Conservation (phyloP, 768 basidiomycete species). For the Termitomyces eurrhizus region DNA sequence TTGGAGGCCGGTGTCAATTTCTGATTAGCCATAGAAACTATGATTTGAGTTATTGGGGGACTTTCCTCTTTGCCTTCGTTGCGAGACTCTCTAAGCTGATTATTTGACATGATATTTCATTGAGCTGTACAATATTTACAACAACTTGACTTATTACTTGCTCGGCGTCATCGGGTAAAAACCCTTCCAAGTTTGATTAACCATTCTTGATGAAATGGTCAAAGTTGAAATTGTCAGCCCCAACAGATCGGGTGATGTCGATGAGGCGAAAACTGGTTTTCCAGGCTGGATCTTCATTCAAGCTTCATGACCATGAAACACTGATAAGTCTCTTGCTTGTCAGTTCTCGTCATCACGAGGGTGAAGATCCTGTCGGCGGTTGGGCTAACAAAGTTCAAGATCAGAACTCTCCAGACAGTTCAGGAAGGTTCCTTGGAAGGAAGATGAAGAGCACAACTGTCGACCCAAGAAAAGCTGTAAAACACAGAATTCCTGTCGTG, state of each 20-base stretch:
- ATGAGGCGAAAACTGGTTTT: slow-evolving; percentile 58
- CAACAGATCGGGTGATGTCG: slow-evolving; percentile 56
- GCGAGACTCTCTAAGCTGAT: no score
- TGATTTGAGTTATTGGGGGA: no score
- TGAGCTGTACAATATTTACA: no score
- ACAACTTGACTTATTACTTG: no score
- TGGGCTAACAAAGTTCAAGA: slow-evolving; percentile 92
- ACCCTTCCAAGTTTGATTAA: slow-evolving; percentile 71
- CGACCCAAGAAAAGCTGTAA: slow-evolving; percentile 61
- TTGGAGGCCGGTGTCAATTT: no score
- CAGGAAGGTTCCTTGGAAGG: slow-evolving; percentile 83
- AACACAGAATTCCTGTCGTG: slow-evolving; percentile 54
- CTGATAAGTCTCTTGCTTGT: slow-evolving; percentile 55
- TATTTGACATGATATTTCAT: no score
- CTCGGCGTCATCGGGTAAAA: no score
- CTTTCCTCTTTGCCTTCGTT: no score
- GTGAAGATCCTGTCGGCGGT: slow-evolving; percentile 84
- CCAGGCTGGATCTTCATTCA: slow-evolving; percentile 80
- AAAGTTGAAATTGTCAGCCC: slow-evolving; percentile 90
- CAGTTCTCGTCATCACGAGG: slow-evolving; percentile 55
- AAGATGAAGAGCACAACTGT: slow-evolving; percentile 84
- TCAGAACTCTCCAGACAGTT: slow-evolving; percentile 47
- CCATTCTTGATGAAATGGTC: slow-evolving; percentile 82
- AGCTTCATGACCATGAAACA: slow-evolving; percentile 86
- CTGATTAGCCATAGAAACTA: no score